These are phyloP conservation scores for Quercus engelmannii DNA, from an alignment of 306 rosid species.

Conservation along the genomic window DNA sequence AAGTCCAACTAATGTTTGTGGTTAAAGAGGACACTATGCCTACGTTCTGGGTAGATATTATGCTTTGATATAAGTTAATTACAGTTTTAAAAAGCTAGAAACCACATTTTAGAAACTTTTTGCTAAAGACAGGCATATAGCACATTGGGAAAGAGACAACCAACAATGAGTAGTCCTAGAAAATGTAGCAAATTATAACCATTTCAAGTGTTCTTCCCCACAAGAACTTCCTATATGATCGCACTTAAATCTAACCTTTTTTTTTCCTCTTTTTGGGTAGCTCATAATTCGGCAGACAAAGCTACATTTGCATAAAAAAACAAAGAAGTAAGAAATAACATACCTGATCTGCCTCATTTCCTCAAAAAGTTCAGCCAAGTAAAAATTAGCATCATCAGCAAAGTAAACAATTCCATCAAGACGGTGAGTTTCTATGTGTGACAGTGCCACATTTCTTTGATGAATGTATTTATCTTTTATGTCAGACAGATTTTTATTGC, in stretches of 20 bases:
- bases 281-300: neutral
- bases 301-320: neutral
- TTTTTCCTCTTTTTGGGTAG: neutral
- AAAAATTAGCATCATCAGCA: constrained; percentile 70
- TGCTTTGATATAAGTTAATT: too few species aligned
- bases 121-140: neutral
- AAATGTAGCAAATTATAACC: neutral
- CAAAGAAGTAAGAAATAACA: constrained; percentile 3
- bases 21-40: too few species aligned
- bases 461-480: constrained; percentile 45
- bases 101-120: neutral
- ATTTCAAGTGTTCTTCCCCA: neutral
- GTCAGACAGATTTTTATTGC: constrained; percentile 56
- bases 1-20: neutral
- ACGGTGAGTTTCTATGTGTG: constrained; percentile 78
- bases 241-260: neutral
- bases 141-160: neutral
- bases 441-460: constrained; percentile 74
- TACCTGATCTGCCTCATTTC: constrained; percentile 91
- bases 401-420: constrained; percentile 87
- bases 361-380: constrained; percentile 60
- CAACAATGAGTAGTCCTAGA: neutral
- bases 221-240: neutral
- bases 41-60: too few species aligned
- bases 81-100: neutral